Evolutionary conservation across 345 rosid genomes (phyloP), one percentile per base, ranked within the genome.

Genomic region (Citrus trifoliata): DNA sequence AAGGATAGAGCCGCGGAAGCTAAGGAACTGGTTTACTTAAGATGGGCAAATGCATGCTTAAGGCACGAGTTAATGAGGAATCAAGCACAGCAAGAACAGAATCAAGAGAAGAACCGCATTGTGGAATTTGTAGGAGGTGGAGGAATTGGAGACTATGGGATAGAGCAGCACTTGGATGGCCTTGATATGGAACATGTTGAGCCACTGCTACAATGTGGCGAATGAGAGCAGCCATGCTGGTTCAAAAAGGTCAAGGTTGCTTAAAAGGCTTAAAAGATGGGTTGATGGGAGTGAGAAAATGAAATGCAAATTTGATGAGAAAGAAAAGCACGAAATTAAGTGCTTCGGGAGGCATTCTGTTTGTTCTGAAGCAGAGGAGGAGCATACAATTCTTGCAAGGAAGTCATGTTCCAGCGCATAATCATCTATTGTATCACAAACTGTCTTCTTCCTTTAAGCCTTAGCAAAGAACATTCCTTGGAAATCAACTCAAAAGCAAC

Each of bases 31-130:
- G 83, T 80, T 24, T 84, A 76, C 88, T 79, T 91, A 28, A 88
- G 91, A 83, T 92, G 94, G 98, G 85, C 85, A 65, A 90, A 91
- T 77, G 95, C 93, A 19, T 95, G 97, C 86, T 78, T 92, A 64
- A 92, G 85, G 84, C 95, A 92, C 24, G 88, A 89, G 78, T 76
- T 91, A 70, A 85, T 81, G 84, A 84, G 84, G 81, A 79, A 67
- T 67, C 80, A 78, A 10, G 78, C 61, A 40, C 78, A 60, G 27
- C 81, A 75, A 51, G 74, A 87, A 51, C 67, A 65, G 28, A 74
- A 76, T 13, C 83, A 76, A 9, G 89, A 84, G 76, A 60, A 64
- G 12, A 30, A 74, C 10, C 33, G 67, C 33, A 76, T 81, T 61
- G 56, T 61, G 40, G 90, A 84, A 33, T 53, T 53, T 21, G 84